Evolutionary conservation across 805 yeast species (phyloP), one percentile per base, ranked within the genome.

Genomic region (Cyberlindnera euphorbiae): DNA sequence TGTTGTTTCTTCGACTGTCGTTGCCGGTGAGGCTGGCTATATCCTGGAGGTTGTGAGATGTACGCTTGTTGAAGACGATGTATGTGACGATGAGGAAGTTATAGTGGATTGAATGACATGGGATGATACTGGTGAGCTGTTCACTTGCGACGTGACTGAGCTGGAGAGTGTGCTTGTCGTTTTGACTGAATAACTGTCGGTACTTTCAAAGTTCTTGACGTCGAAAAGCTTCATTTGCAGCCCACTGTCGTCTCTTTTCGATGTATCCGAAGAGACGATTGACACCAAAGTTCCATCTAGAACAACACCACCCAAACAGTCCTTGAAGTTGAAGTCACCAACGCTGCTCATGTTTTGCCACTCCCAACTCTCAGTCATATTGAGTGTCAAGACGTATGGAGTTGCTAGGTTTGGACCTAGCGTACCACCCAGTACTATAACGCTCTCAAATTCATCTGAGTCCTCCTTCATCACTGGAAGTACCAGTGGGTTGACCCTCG

Each of bases 361-460:
- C 14, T 45, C 40, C 49, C 58, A 54, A 18, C 41, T 40, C 26
- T 30, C 33, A 5, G 54, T 45, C 28, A 48, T 27, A 23, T 52
- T 52, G 28, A 54, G 30, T 11, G 40, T 39, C 39, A 50, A 14
- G 11, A 51, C 41, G 25, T 43, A 41, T 34, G 53, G 50, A 24
- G 40, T 26, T 34, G 47, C 74, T 69, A 69, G 27, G 39, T 45
- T 82, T 78, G 73, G 16, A 51, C 53, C 58, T 64, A 64, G 28
- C 60, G 57, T 10, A 3, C 95, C 94, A 5, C 93, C 93, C 11
- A 82, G 39, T 30, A 80, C 66, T 8, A 84, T 51, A 0, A 77
- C 66, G 21, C 42, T 41, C 8, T 35, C 42, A 23, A 49, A 47
- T 4, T 53, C 36, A 12, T 52, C 60, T 9, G n/a, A n/a, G n/a